Evolutionary conservation across 169 alveolate genomes (phyloP), one percentile per base, ranked within the genome.

Genomic region (Plasmodium gaboni): DNA sequence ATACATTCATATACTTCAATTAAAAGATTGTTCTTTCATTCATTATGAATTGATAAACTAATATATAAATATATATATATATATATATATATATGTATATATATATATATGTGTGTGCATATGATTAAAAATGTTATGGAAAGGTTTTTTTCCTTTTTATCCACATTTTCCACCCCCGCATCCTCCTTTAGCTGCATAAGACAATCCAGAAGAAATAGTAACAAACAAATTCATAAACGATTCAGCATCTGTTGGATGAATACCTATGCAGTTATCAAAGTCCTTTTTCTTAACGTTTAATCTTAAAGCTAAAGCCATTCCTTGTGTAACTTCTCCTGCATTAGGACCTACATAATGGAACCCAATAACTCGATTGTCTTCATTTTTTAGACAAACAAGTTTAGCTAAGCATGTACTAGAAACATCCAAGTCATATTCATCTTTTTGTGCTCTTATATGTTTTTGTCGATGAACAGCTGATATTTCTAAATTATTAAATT

Each of bases 241-340:
- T 91, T 98, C 99, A 0, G 99, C 99, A 65, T 95, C 98, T 4
- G 99, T 98, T 51, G 99, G 99, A 89, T 98, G 99, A 76, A 98
- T 97, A 6, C 99, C 99, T 12, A 98, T 95, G 76, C 95, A 90
- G 69, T 94, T 97, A 72, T 97, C 98, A 65, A 95, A 92, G 60
- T 97, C 99, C 50, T 65, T 92, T 94, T 97, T 98, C 22, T 98
- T 98, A 15, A 97, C 98, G 19, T 99, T 99, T 22, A 96, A 93
- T 59, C 96, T 96, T 88, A 99, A 87, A 15, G 99, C 99, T 32
- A 98, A 95, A 10, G 99, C 98, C 86, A 97, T 92, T 13, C 99
- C 99, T 96, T 98, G 99, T 32, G 98, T 97, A 2, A 98, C 97
- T 93, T 99, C 99, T 3, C 99, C 99, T 8, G 99, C 99, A 94